Evolutionary conservation across 768 basidiomycete genomes (phyloP).

Genomic region (Suillus americanus): DNA sequence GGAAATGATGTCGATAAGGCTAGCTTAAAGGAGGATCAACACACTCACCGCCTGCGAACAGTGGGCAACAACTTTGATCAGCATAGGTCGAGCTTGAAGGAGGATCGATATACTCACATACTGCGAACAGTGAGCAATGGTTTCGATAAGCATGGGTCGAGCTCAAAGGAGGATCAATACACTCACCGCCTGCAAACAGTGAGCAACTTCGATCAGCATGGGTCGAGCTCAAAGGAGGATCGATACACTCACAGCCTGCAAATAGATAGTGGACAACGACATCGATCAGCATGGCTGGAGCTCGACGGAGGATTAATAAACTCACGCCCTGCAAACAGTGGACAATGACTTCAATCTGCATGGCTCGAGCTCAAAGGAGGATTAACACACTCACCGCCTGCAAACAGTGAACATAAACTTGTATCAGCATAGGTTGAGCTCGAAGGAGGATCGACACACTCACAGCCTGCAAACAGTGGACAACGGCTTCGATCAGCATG

Average conservation of each 20-base stretch:
- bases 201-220: neutral
- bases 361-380: too few species aligned
- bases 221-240: neutral
- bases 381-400: too few species aligned
- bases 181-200: neutral
- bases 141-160: neutral
- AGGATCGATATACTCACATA: neutral
- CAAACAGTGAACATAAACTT: too few species aligned
- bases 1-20: neutral
- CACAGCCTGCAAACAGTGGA: too few species aligned
- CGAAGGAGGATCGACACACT: too few species aligned
- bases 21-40: neutral
- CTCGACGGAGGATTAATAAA: too few species aligned
- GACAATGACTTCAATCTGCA: too few species aligned
- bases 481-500: too few species aligned
- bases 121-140: neutral
- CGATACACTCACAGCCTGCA: neutral
- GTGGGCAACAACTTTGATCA: neutral
- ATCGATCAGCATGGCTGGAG: too few species aligned
- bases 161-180: neutral
- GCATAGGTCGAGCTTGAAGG: neutral
- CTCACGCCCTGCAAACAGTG: too few species aligned
- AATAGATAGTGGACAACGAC: too few species aligned
- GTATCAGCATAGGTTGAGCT: too few species aligned
- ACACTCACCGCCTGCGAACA: neutral